phyloP scores from a whole-genome alignment of 177 flowering plant species.

The Vitis hybrid region DNA sequence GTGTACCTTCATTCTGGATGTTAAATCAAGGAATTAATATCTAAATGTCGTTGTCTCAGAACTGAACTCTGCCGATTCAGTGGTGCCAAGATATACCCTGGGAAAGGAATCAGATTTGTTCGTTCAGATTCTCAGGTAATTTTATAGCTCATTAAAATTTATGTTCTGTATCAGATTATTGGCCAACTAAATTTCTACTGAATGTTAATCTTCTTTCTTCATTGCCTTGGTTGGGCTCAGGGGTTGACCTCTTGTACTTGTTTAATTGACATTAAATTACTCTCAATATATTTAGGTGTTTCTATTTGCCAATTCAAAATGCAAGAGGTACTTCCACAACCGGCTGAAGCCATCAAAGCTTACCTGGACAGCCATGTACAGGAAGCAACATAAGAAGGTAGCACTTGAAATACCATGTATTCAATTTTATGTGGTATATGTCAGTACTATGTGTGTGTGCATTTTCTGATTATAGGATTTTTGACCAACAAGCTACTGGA shows the following conservation, averaged over 20 bases:
- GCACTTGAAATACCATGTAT: too few relatives aligned
- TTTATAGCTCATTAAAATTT: not conserved
- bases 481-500: too few relatives aligned
- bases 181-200: not conserved
- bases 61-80: constrained; percentile 69
- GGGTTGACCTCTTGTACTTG: not conserved
- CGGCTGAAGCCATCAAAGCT: constrained; percentile 54
- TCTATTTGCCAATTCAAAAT: constrained; percentile 48
- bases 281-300: constrained; percentile 29
- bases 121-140: constrained; percentile 63
- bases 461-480: too few relatives aligned
- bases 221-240: not conserved
- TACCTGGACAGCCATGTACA: constrained; percentile 56
- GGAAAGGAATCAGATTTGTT: constrained; percentile 57
- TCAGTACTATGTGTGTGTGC: too few relatives aligned
- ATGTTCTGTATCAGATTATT: not conserved
- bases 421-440: too few relatives aligned
- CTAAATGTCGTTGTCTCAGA: constrained; percentile 23
- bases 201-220: not conserved
- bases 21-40: not conserved
- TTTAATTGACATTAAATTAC: too few relatives aligned
- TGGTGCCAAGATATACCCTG: constrained; percentile 60
- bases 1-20: not conserved
- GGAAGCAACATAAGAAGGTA: constrained; percentile 61
- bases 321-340: constrained; percentile 59